phyloP scores from a whole-genome alignment of 2,329 filamentous ascomycete species.

The Beauveria sp. region DNA sequence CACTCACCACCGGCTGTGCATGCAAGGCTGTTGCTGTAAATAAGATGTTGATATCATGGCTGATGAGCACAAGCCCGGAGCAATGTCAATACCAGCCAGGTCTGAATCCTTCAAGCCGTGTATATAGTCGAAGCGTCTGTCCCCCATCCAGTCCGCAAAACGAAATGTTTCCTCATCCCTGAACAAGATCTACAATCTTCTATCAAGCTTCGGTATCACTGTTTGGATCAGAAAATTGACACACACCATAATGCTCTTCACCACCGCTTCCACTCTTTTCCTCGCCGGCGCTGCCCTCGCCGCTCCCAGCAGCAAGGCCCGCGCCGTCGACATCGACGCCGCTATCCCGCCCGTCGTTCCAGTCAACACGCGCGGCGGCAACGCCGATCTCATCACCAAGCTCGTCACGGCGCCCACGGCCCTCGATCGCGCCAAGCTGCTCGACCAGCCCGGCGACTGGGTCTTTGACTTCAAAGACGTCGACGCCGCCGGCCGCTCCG shows the following conservation, averaged over 20 bases:
- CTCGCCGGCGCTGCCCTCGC: slow-evolving; percentile 14
- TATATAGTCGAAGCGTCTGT: background rate
- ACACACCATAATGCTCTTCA: slow-evolving; percentile 10
- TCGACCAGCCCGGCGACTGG: slow-evolving; percentile 29
- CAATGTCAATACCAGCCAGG: background rate
- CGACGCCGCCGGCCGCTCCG: slow-evolving; percentile 11
- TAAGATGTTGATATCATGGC: background rate
- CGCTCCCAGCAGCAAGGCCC: background rate
- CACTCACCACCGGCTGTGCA: background rate
- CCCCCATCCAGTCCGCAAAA: background rate
- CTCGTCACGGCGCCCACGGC: slow-evolving; percentile 24
- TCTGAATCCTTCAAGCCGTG: background rate
- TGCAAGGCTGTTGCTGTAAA: background rate
- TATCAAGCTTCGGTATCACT: background rate
- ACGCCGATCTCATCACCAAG: slow-evolving; percentile 22
- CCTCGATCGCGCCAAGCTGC: slow-evolving; percentile 24
- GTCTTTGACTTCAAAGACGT: slow-evolving; percentile 34
- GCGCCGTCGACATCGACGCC: slow-evolving; percentile 14
- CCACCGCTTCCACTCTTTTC: slow-evolving; percentile 12
- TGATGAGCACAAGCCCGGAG: background rate
- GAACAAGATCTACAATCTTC: background rate
- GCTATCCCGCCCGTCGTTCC: slow-evolving; percentile 21
- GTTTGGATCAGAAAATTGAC: too few species aligned
- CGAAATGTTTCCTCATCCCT: background rate
- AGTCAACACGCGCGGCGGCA: slow-evolving; percentile 21